A percentile compares a stretch with the other conserved stretches of the same genome.
phyloP scores from a whole-genome alignment of 2,329 filamentous ascomycete species.

The Simplicillium sp. region DNA sequence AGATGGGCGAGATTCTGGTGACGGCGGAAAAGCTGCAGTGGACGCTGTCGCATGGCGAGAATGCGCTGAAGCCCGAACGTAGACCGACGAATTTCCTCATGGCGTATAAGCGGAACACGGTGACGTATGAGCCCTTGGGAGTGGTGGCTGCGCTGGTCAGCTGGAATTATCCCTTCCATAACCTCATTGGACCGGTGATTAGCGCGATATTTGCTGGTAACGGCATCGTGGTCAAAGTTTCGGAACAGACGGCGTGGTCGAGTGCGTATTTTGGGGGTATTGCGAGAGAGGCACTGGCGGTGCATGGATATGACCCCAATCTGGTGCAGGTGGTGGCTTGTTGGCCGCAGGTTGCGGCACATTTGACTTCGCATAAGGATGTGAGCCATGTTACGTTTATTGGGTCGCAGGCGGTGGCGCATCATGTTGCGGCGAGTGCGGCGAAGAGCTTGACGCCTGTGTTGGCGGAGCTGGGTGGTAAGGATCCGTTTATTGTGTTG shows the following conservation, averaged over 20 bases:
- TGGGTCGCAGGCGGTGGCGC: slow-evolving; percentile 77
- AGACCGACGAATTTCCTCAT: slow-evolving; percentile 87
- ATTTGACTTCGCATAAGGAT: slow-evolving; percentile 74
- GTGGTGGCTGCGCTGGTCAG: slow-evolving; percentile 88
- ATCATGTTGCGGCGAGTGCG: slow-evolving; percentile 78
- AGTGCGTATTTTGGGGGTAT: slow-evolving; percentile 73
- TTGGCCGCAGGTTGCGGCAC: slow-evolving; percentile 73
- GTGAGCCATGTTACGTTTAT: slow-evolving; percentile 94
- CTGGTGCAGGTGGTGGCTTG: slow-evolving; percentile 80
- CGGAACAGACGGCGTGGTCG: slow-evolving; percentile 93
- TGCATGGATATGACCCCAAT: slow-evolving; percentile 72
- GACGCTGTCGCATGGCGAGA: slow-evolving; percentile 86
- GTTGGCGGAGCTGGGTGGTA: slow-evolving; percentile 86
- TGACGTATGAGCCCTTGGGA: slow-evolving; percentile 84
- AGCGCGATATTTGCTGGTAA: slow-evolving; percentile 87
- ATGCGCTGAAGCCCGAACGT: slow-evolving; percentile 59
- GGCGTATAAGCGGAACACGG: slow-evolving; percentile 88
- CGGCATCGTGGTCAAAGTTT: slow-evolving; percentile 85
- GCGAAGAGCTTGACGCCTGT: slow-evolving; percentile 81
- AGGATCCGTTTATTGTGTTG: slow-evolving; percentile 84
- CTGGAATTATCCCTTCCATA: slow-evolving; percentile 98
- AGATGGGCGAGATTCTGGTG: slow-evolving; percentile 88
- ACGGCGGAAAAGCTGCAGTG: slow-evolving; percentile 90
- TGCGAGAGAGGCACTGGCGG: slow-evolving; percentile 66
- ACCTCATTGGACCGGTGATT: slow-evolving; percentile 84